These are phyloP conservation scores for Epichloe gansuensis DNA, from an alignment of 2,329 filamentous ascomycete genomes.

Conservation along the genomic window DNA sequence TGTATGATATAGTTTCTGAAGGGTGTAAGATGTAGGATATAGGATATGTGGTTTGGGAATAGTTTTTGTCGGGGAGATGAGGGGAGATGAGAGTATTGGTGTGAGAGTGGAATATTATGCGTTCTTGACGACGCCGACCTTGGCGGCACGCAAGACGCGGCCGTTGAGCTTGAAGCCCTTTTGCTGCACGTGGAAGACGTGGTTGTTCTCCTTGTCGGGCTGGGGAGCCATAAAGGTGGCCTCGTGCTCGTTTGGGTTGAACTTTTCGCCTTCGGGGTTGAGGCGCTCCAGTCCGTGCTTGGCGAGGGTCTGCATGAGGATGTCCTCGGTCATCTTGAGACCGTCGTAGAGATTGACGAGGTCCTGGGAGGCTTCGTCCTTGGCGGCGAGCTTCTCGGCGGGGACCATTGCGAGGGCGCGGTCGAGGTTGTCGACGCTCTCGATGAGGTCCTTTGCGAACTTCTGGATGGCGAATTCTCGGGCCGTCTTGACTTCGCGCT, in stretches of 20 bases:
- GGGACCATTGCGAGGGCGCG: conserved; percentile 75
- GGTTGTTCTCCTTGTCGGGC: conserved; percentile 77
- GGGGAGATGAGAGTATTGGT: not conserved
- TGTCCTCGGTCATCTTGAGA: conserved; percentile 86
- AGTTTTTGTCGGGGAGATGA: not conserved
- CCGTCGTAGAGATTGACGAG: conserved; percentile 73
- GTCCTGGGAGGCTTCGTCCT: conserved; percentile 50
- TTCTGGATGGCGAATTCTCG: conserved; percentile 91
- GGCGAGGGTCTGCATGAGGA: conserved; percentile 75
- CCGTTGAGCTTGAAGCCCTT: conserved; percentile 95
- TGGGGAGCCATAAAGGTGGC: conserved; percentile 88
- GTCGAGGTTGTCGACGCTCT: conserved; percentile 94
- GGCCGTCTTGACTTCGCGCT: conserved; percentile 76
- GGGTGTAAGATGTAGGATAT: not conserved
- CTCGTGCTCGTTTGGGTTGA: conserved; percentile 94
- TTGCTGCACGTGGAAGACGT: conserved; percentile 83
- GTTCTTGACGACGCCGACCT: conserved; percentile 95
- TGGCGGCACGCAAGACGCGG: conserved; percentile 75
- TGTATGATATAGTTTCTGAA: conserved; percentile 3
- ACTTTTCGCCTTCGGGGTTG: conserved; percentile 71
- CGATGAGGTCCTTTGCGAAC: conserved; percentile 89
- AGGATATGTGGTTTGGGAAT: not conserved
- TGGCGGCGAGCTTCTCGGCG: conserved; percentile 51
- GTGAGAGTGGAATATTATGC: conserved; percentile 19
- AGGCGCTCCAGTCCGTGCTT: conserved; percentile 92